A percentile compares a stretch with the other conserved stretches of the same genome.
These are phyloP conservation scores for Rhodotorula sp. DNA, from an alignment of 1,284 basidiomycete species.

Conservation along the genomic window DNA sequence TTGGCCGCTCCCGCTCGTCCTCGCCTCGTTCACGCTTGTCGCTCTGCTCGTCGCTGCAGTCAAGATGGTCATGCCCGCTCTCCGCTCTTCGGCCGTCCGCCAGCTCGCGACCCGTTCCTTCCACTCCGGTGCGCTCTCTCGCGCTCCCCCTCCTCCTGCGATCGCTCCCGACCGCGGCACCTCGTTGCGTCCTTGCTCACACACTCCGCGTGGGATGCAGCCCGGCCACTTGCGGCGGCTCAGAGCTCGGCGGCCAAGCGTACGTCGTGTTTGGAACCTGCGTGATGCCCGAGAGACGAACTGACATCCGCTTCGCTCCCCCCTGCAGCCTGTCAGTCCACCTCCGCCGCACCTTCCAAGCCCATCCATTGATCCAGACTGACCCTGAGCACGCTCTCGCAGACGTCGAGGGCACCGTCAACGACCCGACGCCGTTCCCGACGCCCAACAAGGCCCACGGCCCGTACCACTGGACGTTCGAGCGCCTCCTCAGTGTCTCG, in stretches of 20 bases:
- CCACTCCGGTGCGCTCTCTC: constrained; percentile 19
- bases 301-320: not conserved
- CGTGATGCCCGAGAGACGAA: too few relatives aligned
- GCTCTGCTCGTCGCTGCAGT: not conserved
- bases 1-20: not conserved
- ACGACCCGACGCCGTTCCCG: constrained; percentile 91
- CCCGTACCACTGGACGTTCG: constrained; percentile 97
- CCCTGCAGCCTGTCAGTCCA: constrained; percentile 19
- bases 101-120: constrained; percentile 19
- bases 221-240: constrained; percentile 23
- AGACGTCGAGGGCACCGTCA: constrained; percentile 93
- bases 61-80: not conserved
- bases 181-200: not conserved
- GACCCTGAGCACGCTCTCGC: not conserved
- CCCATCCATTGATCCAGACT: not conserved
- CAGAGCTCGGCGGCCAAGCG: constrained; percentile 27
- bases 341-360: not conserved
- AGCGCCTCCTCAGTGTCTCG: constrained; percentile 81
- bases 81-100: constrained; percentile 20
- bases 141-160: constrained; percentile 1
- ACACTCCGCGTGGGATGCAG: not conserved
- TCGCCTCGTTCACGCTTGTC: not conserved
- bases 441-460: constrained; percentile 70
- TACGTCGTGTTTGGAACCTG: constrained; percentile 4
- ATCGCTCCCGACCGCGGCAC: constrained; percentile 16